Base-by-base conservation (phyloP, 1,284 basidiomycete species). In the Cryptococcus neoformans region DNA sequence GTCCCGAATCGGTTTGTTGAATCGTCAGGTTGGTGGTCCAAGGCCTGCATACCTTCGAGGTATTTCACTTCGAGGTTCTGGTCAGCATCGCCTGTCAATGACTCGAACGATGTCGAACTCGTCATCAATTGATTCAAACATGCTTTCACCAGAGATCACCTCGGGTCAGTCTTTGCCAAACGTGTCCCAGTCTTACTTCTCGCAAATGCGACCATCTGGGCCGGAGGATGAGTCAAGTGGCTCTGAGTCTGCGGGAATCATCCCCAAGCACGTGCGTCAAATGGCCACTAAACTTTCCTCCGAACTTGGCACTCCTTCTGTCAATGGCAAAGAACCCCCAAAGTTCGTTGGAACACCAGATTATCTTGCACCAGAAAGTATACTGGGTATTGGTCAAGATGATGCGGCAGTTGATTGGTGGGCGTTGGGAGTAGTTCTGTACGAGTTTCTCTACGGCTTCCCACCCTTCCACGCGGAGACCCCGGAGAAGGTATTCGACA, bases 381-480 rank as follows among this genome's bases (percentile, higher is more conserved):
- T 99, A 60, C 84, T 98, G 54, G 96, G 96, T 60, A 84, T 98
- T 62, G 89, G 93, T 51, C 92, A 92, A 53, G 95, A 99, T 72
- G 94, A 99, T 78, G 89, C 88, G 44, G 87, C 88, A 12, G 96
- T 98, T 60, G 96, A 99, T 80, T 99, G 96, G 80, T 99, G 96
- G 96, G 96, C 96, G 12, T 83, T 99, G 39, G 96, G 96, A 60
- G 93, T 98, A 47, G 96, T 99, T 69, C 89, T 93, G 35, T 99
- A 99, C 79, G 95, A 99, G 80, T 99, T 99, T 78, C 79, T 99
- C 39, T 99, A 95, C 67, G 94, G 96, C 3, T 85, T 93, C 42
- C 96, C 96, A 37, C 96, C 96, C 0, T 99, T 99, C 84, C 93
- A 99, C 69, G 95, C 91, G 49, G 92, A 96, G 59, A 90, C 90